phyloP scores from a whole-genome alignment of 805 yeast genomes.

The Yarrowia sp. region DNA sequence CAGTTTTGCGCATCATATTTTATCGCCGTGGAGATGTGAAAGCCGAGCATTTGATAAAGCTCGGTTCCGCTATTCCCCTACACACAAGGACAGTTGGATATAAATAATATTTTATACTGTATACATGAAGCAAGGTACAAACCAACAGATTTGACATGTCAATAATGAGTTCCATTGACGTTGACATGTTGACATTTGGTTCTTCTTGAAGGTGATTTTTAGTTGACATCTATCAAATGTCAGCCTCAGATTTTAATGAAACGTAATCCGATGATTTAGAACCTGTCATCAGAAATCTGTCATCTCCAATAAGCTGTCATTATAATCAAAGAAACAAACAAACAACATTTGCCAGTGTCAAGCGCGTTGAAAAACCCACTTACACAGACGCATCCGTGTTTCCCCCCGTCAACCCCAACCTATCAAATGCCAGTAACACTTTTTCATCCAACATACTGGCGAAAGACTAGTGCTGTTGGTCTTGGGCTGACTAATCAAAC shows the following conservation, averaged over 20 bases:
- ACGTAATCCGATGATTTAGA: not conserved
- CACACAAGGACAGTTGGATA: not conserved
- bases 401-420: not conserved
- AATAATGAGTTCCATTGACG: not conserved
- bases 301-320: not conserved
- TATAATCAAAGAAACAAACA: not conserved
- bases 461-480: not conserved
- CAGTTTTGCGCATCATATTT: not conserved
- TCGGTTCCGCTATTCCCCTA: not conserved
- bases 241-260: not conserved
- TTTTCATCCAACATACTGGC: not conserved
- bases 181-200: not conserved
- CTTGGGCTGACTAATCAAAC: not conserved
- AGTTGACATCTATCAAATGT: not conserved
- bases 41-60: not conserved
- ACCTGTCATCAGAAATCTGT: not conserved
- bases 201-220: not conserved
- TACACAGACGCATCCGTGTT: not conserved
- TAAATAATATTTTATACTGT: slow-evolving; percentile 11
- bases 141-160: not conserved
- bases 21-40: slow-evolving; percentile 8
- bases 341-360: not conserved
- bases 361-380: not conserved
- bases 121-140: not conserved
- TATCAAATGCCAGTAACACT: not conserved